These are phyloP conservation scores for Penicillium dipodomyicola DNA, from an alignment of 495 filamentous ascomycete species.

Conservation along the genomic window DNA sequence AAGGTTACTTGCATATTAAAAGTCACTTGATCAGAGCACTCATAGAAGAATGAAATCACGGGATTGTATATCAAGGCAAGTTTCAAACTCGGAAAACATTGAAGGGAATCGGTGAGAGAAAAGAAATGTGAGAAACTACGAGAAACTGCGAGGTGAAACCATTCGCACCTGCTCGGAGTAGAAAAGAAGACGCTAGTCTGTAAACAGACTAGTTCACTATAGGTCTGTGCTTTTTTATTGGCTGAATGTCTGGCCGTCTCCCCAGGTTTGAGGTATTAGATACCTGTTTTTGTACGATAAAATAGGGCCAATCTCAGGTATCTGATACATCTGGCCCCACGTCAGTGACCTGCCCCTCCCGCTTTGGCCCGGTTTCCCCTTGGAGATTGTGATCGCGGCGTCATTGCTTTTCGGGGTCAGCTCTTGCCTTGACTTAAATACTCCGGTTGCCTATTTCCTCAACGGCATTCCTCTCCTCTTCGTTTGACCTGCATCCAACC, in stretches of 20 bases:
- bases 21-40: background rate
- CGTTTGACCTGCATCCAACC: slow-evolving; percentile 3
- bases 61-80: background rate
- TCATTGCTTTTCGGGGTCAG: slow-evolving; percentile 18
- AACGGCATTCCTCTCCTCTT: background rate
- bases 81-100: background rate
- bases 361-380: slow-evolving; percentile 16
- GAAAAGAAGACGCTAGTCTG: background rate
- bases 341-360: slow-evolving; percentile 20
- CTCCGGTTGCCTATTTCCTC: background rate
- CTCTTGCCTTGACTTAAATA: slow-evolving; percentile 18
- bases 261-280: background rate
- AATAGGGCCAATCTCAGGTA: background rate
- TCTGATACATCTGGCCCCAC: background rate
- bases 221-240: background rate
- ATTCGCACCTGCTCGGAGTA: slow-evolving; percentile 6
- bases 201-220: background rate
- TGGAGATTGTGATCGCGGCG: slow-evolving; percentile 15
- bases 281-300: background rate
- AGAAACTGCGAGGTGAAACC: slow-evolving; percentile 6
- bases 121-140: background rate
- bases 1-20: background rate
- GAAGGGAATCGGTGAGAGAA: slow-evolving; percentile 3
- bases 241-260: background rate
- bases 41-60: background rate